These are phyloP conservation scores for Drosera capensis DNA, from an alignment of 148 eudicot species.

Conservation along the genomic window DNA sequence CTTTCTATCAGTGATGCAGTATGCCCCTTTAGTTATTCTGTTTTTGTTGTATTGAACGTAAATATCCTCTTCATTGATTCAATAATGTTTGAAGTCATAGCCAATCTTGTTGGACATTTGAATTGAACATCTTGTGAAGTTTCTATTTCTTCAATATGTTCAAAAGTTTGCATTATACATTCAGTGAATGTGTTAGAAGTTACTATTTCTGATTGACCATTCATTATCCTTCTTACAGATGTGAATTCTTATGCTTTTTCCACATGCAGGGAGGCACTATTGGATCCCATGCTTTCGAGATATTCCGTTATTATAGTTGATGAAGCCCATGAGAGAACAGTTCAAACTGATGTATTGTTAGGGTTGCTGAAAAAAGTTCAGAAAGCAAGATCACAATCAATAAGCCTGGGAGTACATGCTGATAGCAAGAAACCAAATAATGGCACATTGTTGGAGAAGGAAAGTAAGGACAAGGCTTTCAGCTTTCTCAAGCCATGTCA, in stretches of 20 bases:
- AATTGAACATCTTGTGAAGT: too few species aligned
- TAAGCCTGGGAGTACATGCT: slow-evolving; percentile 11
- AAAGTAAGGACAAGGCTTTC: slow-evolving; percentile 13
- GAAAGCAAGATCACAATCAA: slow-evolving; percentile 42
- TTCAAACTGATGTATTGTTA: slow-evolving; percentile 91
- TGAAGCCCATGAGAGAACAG: slow-evolving; percentile 98
- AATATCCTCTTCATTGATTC: too few species aligned
- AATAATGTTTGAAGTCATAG: too few species aligned
- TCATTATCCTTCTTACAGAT: slow-evolving; percentile 4
- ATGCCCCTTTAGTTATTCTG: too few species aligned
- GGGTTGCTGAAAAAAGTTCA: slow-evolving; percentile 82
- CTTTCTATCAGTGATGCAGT: background rate
- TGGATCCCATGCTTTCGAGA: slow-evolving; percentile 85
- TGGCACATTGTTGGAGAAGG: slow-evolving; percentile 17
- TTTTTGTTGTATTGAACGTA: too few species aligned
- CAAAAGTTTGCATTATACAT: too few species aligned
- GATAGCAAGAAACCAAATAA: slow-evolving; percentile 16
- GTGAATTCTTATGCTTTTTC: slow-evolving; percentile 12
- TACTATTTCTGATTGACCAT: too few species aligned
- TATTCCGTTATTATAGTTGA: slow-evolving; percentile 5
- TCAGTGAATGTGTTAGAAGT: too few species aligned
- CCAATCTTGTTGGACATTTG: too few species aligned
- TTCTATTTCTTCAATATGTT: too few species aligned
- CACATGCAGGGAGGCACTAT: slow-evolving; percentile 75
- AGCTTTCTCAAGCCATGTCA: slow-evolving; percentile 22